Conservation (phyloP, 139 green algal genomes). For the Chlorella sp. region DNA sequence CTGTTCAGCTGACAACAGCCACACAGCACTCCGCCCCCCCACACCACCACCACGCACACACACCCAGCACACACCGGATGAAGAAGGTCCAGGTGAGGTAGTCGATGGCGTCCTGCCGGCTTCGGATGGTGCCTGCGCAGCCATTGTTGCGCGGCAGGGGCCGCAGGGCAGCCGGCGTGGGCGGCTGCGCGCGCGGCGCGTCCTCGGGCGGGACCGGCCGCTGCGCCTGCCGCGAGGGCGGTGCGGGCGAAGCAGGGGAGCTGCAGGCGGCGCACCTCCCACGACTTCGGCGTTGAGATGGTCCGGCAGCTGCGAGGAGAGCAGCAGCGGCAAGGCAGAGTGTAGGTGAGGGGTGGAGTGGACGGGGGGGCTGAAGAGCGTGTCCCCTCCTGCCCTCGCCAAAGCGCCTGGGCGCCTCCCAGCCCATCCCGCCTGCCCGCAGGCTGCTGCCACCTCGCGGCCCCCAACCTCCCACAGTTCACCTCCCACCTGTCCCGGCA, state of each 20-base stretch:
- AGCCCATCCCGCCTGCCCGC: no score
- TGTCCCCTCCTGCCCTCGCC: no score
- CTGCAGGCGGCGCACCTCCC: conserved; percentile 52
- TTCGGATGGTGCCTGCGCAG: conserved; percentile 43
- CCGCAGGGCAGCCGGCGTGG: neutral
- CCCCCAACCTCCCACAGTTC: neutral
- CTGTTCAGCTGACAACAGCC: no score
- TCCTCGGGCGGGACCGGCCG: no score
- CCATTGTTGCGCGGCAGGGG: neutral
- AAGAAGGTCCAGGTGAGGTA: conserved; percentile 99
- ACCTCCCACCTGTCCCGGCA: conserved; percentile 70
- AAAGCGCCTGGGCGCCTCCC: no score
- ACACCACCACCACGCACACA: neutral
- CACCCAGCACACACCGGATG: conserved; percentile 54
- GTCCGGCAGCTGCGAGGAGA: conserved; percentile 89
- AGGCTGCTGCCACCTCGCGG: no score
- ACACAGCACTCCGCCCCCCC: neutral
- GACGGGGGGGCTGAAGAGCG: no score
- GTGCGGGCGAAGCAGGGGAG: no score
- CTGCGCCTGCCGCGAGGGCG: no score
- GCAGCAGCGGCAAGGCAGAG: no score
- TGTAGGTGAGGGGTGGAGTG: no score
- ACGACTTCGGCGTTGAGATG: conserved; percentile 97
- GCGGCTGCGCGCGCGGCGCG: no score
- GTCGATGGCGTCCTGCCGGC: conserved; percentile 87